Base-by-base conservation (phyloP, 2,329 filamentous ascomycete genomes). In the Aspergillus sp. region DNA sequence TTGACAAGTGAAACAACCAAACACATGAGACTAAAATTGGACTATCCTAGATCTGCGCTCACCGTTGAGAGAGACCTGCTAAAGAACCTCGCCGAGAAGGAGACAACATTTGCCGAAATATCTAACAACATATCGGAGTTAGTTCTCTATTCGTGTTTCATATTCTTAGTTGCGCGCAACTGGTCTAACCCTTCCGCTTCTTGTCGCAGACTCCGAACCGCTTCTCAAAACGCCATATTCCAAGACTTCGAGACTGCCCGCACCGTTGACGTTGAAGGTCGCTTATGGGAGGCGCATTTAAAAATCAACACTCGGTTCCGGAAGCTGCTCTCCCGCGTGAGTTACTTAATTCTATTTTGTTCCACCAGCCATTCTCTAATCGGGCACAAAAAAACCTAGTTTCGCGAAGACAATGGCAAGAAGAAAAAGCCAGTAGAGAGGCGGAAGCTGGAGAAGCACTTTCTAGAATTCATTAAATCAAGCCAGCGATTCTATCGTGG, bases 401-500 rank as follows among this genome's bases (percentile, higher is more conserved):
- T 77, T 73, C 77, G 76, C 52, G 77, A 82, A 64, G 79, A 79
- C 57, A 73, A 74, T 41, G 75, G 75, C 57, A 82, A 80, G 65
- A 82, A 80, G 64, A 82, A 81, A 67, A 81, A 79, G 66, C 78
- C 81, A 56, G 84, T 87, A 46, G 83, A 86, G 74, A 86, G 86
- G 67, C 86, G 93, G 62, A 95, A 92, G 74, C 80, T 93, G 51
- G 88, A 90, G 72, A 93, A 90, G 75, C 83, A 88, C 62, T 98
- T 96, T 73, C 80, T 88, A 57, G 85, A 86, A 64, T 98, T 96
- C 73, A 86, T 98, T 66, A 96, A 93, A 75, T 88, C 88, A 47
- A 90, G 91, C 64, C 90, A 95, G 74, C 86, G 86, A 67, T 97
- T 96, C 74, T 98, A 98, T 80, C 86, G 90, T 68, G 87, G 86